These are phyloP conservation scores for Verbascum thapsus DNA, from an alignment of 257 asterid genomes.

Conservation along the genomic window DNA sequence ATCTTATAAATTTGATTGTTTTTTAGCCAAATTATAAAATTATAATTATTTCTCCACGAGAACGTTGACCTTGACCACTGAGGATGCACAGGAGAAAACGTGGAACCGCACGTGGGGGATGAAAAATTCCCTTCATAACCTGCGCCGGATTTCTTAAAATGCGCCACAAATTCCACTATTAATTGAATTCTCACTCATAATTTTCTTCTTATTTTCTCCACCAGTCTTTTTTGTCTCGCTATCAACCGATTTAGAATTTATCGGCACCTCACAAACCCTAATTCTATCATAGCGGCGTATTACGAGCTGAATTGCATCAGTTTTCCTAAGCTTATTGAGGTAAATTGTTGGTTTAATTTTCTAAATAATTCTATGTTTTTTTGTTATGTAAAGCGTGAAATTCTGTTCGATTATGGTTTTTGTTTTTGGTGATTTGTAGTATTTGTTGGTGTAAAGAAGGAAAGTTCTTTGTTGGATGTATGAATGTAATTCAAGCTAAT, in stretches of 20 bases:
- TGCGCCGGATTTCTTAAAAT: conserved; percentile 39
- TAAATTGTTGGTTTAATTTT: conserved; percentile 21
- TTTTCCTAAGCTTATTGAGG: conserved; percentile 35
- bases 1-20: too few species aligned
- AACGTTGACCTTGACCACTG: conserved; percentile 25
- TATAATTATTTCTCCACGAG: background rate
- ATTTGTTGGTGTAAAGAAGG: background rate
- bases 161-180: conserved; percentile 36
- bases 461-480: background rate
- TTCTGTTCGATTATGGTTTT: background rate
- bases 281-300: conserved; percentile 33
- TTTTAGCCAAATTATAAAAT: too few species aligned
- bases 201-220: conserved; percentile 27
- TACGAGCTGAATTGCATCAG: background rate
- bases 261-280: conserved; percentile 46
- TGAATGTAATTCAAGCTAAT: background rate
- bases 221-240: conserved; percentile 28
- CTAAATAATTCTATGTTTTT: background rate
- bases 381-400: background rate
- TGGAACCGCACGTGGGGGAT: conserved; percentile 40
- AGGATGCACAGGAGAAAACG: conserved; percentile 34
- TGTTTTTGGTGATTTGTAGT: background rate
- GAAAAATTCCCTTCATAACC: conserved; percentile 17
- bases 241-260: conserved; percentile 19
- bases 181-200: conserved; percentile 21